Base-by-base conservation (phyloP, 768 basidiomycete genomes). In the Astraeus odoratus region DNA sequence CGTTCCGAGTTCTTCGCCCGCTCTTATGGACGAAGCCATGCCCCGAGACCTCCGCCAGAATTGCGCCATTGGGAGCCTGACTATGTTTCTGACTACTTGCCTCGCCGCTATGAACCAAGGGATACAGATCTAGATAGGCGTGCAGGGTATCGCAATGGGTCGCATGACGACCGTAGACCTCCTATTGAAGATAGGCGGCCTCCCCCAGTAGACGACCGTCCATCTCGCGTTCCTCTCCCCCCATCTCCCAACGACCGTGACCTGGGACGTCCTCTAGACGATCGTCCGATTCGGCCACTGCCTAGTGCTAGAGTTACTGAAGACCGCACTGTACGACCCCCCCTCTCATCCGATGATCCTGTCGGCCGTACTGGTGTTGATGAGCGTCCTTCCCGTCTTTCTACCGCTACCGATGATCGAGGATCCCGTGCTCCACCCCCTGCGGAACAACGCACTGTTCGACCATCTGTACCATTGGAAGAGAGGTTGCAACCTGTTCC, bases 61-160 rank as follows among this genome's bases (percentile, higher is more conserved):
- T 65, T 68, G 40, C 68, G 75, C 22, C 73, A 75, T 37, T 75
- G 72, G 48, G 73, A 77, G 16, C 64, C 72, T 6, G 63, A 66
- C n/a, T 69, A 71, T 48, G 61, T 60, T 48, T 49, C 54, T 38
- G 58, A 65, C 29, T 61, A 55, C 30, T 58, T 59, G 41, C 57
- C 64, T 18, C 68, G 68, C 38, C 61, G 59, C 46, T 63, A 63
- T 48, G 60, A 67, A 18, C 30, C 54, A 56, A 54, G 58, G 36
- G 50, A 56, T 43, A 43, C 55, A 24, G 64, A 66, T 35, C 54
- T 23, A 12, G 51, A 66, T 13, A 59, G 50, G 31, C 64, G 56
- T 38, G 43, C 48, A 9, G 50, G 55, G 39, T n/a, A 23, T 4
- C 63, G 63, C 9, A 51, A 24, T 34, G 13, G 50, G 0, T 37